A percentile compares a stretch with the other conserved stretches of the same genome.
phyloP scores from a whole-genome alignment of 106 monocot genomes.

The Apostasia shenzhenica region DNA sequence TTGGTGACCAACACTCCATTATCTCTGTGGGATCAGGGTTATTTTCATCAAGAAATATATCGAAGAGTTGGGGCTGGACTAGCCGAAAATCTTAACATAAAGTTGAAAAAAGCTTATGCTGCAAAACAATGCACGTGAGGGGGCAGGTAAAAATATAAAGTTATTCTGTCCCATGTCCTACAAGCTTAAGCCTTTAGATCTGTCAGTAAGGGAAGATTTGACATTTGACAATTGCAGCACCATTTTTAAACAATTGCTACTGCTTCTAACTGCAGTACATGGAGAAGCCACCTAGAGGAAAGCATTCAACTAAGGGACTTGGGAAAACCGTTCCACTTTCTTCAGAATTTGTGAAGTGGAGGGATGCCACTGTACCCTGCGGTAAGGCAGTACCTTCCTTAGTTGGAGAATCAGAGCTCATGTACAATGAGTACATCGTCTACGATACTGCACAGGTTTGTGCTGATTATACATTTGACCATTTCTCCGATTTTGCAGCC shows the following conservation, averaged over 20 bases:
- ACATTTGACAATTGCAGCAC: too few relatives aligned
- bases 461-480: background rate
- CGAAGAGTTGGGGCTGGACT: too few relatives aligned
- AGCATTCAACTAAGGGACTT: slow-evolving; percentile 92
- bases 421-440: slow-evolving; percentile 96
- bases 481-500: background rate
- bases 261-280: slow-evolving; percentile 48
- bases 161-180: too few relatives aligned
- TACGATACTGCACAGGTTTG: slow-evolving; percentile 84
- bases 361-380: slow-evolving; percentile 80
- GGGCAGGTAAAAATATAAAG: too few relatives aligned
- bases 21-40: too few relatives aligned
- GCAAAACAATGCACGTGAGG: too few relatives aligned
- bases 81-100: too few relatives aligned
- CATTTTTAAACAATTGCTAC: background rate
- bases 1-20: too few relatives aligned
- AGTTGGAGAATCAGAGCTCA: slow-evolving; percentile 51
- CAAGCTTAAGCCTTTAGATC: too few relatives aligned
- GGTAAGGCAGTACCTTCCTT: slow-evolving; percentile 78
- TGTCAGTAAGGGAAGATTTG: too few relatives aligned
- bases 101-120: too few relatives aligned
- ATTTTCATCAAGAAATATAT: too few relatives aligned
- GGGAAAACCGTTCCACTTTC: slow-evolving; percentile 85
- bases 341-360: slow-evolving; percentile 77
- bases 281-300: slow-evolving; percentile 83